These are phyloP conservation scores for Nannizziopsis arthrosporioides DNA, from an alignment of 2,329 filamentous ascomycete species.

Conservation along the genomic window DNA sequence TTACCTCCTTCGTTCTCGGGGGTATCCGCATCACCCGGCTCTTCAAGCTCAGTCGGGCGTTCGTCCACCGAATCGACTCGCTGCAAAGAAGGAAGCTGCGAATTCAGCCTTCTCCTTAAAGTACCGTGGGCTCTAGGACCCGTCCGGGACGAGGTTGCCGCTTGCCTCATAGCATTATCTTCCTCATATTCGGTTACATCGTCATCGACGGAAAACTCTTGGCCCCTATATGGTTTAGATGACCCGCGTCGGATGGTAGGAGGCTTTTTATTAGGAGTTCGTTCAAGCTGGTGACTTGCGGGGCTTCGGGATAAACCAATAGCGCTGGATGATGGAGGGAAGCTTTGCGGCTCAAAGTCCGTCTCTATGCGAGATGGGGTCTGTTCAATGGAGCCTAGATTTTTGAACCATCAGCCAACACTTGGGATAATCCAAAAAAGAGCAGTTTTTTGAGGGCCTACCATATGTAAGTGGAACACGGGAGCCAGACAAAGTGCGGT, in stretches of 20 bases:
- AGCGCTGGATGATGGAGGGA: slow-evolving; percentile 1
- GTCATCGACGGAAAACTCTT: slow-evolving; percentile 85
- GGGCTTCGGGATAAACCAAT: slow-evolving; percentile 33
- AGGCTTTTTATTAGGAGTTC: slow-evolving; percentile 53
- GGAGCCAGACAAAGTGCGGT: not conserved
- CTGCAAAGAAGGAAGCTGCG: slow-evolving; percentile 23
- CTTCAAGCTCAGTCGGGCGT: slow-evolving; percentile 25
- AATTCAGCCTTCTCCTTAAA: slow-evolving; percentile 29
- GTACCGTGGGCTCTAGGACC: slow-evolving; percentile 29
- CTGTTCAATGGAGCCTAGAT: slow-evolving; percentile 3
- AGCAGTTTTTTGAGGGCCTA: not conserved
- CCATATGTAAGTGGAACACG: slow-evolving; percentile 7
- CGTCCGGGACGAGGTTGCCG: slow-evolving; percentile 26
- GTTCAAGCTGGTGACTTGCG: slow-evolving; percentile 29
- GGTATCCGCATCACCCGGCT: slow-evolving; percentile 13
- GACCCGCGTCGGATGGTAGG: slow-evolving; percentile 61
- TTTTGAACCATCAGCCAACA: slow-evolving; percentile 4
- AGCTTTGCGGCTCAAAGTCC: not conserved
- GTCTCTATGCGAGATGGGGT: not conserved
- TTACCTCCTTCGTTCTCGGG: slow-evolving; percentile 38
- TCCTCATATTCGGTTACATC: slow-evolving; percentile 67
- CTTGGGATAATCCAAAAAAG: not conserved
- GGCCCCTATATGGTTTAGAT: slow-evolving; percentile 69
- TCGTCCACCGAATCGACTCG: slow-evolving; percentile 30
- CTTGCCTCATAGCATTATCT: slow-evolving; percentile 33